These are phyloP conservation scores for Chiua virens DNA, from an alignment of 768 basidiomycete species.

Conservation along the genomic window DNA sequence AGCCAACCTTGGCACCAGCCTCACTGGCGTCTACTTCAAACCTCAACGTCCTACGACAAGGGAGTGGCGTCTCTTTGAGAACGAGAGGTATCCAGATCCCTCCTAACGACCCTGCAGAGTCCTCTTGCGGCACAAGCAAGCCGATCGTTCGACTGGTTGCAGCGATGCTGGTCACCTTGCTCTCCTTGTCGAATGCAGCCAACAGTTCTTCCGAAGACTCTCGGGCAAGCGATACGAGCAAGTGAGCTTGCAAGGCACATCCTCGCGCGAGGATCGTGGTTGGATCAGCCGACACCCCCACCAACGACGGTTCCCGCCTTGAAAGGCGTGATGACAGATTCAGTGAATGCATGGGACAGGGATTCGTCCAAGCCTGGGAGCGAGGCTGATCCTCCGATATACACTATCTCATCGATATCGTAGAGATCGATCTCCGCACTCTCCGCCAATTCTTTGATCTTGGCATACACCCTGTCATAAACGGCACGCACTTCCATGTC, in stretches of 20 bases:
- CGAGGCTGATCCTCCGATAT: constrained; percentile 73
- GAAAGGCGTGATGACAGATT: constrained; percentile 66
- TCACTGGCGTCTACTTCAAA: constrained; percentile 56
- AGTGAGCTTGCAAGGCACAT: constrained; percentile 71
- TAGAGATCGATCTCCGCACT: constrained; percentile 56
- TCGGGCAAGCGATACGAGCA: constrained; percentile 50
- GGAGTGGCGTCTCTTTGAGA: constrained; percentile 69
- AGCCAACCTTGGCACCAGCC: constrained; percentile 42
- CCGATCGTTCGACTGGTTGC: constrained; percentile 67
- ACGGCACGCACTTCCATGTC: constrained; percentile 62
- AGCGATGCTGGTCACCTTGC: constrained; percentile 42
- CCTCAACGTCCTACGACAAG: constrained; percentile 57
- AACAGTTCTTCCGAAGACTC: constrained; percentile 53
- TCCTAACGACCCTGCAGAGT: constrained; percentile 43
- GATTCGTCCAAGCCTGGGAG: constrained; percentile 74
- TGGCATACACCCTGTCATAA: constrained; percentile 54
- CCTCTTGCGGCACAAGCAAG: constrained; percentile 57
- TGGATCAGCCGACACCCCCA: constrained; percentile 73
- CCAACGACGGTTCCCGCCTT: constrained; percentile 65
- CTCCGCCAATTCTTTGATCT: constrained; percentile 53
- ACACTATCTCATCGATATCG: constrained; percentile 77
- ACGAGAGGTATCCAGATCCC: constrained; percentile 69
- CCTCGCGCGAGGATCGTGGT: constrained; percentile 76
- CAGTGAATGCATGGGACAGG: constrained; percentile 52
- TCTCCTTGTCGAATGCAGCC: constrained; percentile 46